Base-by-base conservation (phyloP, 306 rosid species). In the barrel medic (Medicago truncatula) region DNA sequence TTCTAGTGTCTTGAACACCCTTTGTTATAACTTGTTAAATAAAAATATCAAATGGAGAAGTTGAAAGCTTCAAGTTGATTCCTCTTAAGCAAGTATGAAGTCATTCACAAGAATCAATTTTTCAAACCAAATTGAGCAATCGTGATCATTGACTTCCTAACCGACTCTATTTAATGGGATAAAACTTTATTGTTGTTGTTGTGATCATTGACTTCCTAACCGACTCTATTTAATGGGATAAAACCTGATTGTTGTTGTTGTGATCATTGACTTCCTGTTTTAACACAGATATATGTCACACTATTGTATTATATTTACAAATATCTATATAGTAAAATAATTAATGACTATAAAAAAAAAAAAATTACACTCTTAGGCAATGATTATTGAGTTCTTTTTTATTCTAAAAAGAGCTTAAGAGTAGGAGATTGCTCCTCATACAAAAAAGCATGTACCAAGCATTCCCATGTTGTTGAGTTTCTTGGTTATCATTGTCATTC, bases 61-160 rank as follows among this genome's bases (percentile, higher is more conserved):
- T 92, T 76, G 97, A 90, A 60, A 87, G 91, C 83, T 90, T 92
- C 85, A 88, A 83, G 92, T 73, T 89, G 88, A 75, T 92, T 65
- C 90, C 84, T 43, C 63, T 87, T 40, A 76, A 6, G 8, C 85
- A 84, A 81, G 89, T 84, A 62, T 93, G 85, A 23, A 41, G 4
- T 41, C 46, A 40, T 8, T 40, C 74, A 83, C 57, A 84, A 82
- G 79, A 88, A 88, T 6, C 76, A 84, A 44, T 78, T 86, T 86
- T 92, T 82, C 91, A 92, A 89, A 85, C 78, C 89, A 46, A 92
- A 92, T 77, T 89, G 91, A 75, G 9, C 87, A 11, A 86, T 90
- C 7, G 90, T 39, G 9, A 3, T 28, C 31, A 28, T 28, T 28
- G 4, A 28, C 4, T 28, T 28, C 4, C 1, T 28, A 28, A 28